Base-by-base conservation (phyloP, 805 yeast genomes). In the Wickerhamomyces rabaulensis region DNA sequence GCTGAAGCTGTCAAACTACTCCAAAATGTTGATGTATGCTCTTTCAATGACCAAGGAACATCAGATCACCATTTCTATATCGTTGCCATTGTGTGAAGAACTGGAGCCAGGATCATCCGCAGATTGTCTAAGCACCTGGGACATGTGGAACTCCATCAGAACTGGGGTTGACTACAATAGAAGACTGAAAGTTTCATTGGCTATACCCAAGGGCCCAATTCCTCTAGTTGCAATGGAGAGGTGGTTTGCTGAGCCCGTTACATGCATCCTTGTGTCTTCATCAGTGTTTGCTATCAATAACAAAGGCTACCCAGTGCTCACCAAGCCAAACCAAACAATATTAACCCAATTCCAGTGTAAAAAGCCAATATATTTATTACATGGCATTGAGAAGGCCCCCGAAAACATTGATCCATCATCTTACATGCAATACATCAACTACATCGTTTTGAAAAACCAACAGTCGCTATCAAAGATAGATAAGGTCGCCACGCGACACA, bases 201-300 rank as follows among this genome's bases (percentile, higher is more conserved):
- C 84, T 33, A 74, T 90, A 20, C 91, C 95, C 27, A 80, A 80
- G 47, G 70, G 71, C 33, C 69, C 69, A 43, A 73, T 78, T 1
- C 83, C 84, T 2, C 65, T 66, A 4, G 58, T 60, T 45, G 78
- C 82, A 3, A 55, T 79, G 3, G 70, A 76, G 21, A 65, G 89
- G 46, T 84, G 91, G 91, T 62, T 78, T 46, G 69, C 83, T 22
- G 91, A 84, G 61, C 89, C 89, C 0, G 75, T 84, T 1, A 69
- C 77, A 6, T 75, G 79, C 58, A 65, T 82, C 17, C 60, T 83
- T 39, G 56, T 84, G 4, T 76, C 87, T 0, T 72, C 79, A 2
- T 69, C 80, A 3, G 67, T 78, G 4, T 84, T 84, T 54, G 68
- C 81, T 6, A 69, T 75, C 19, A 84, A 84, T 55, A 73, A 78